These are phyloP conservation scores for Lignosus rhinocerotis DNA, from an alignment of 1,284 basidiomycete genomes.

Conservation along the genomic window DNA sequence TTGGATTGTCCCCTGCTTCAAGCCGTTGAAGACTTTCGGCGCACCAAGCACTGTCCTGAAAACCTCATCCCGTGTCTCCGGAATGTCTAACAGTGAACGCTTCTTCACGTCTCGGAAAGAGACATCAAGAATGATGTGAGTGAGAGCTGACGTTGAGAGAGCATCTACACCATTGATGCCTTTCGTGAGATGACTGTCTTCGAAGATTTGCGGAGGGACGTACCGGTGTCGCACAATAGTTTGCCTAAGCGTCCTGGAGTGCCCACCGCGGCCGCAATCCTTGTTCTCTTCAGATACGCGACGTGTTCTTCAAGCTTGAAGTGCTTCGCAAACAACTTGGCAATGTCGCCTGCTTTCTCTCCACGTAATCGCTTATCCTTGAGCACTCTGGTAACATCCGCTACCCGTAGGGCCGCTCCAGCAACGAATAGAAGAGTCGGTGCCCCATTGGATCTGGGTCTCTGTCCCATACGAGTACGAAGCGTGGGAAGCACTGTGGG, in stretches of 20 bases:
- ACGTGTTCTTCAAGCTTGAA: slow-evolving; percentile 83
- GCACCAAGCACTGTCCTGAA: slow-evolving; percentile 72
- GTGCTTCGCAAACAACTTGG: slow-evolving; percentile 85
- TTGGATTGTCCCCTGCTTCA: slow-evolving; percentile 72
- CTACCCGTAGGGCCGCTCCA: slow-evolving; percentile 77
- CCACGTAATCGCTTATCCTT: slow-evolving; percentile 68
- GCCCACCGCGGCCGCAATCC: slow-evolving; percentile 76
- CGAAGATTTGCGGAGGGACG: slow-evolving; percentile 50
- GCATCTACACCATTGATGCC: slow-evolving; percentile 49
- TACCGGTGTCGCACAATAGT: slow-evolving; percentile 74
- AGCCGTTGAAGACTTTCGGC: slow-evolving; percentile 57
- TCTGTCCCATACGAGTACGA: slow-evolving; percentile 67
- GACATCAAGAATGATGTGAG: slow-evolving; percentile 79
- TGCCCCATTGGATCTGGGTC: slow-evolving; percentile 71
- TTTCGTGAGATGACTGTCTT: slow-evolving; percentile 42
- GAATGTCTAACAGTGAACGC: slow-evolving; percentile 74
- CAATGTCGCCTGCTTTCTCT: slow-evolving; percentile 80
- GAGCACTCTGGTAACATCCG: slow-evolving; percentile 71
- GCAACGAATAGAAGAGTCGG: slow-evolving; percentile 79
- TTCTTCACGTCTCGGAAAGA: slow-evolving; percentile 74
- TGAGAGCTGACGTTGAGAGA: slow-evolving; percentile 66
- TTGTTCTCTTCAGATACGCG: slow-evolving; percentile 71
- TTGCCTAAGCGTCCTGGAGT: slow-evolving; percentile 83
- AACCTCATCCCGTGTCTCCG: slow-evolving; percentile 80
- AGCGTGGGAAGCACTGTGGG: slow-evolving; percentile 66